Conservation (phyloP, 495 filamentous ascomycete genomes). For the Aspergillus avenaceus region DNA sequence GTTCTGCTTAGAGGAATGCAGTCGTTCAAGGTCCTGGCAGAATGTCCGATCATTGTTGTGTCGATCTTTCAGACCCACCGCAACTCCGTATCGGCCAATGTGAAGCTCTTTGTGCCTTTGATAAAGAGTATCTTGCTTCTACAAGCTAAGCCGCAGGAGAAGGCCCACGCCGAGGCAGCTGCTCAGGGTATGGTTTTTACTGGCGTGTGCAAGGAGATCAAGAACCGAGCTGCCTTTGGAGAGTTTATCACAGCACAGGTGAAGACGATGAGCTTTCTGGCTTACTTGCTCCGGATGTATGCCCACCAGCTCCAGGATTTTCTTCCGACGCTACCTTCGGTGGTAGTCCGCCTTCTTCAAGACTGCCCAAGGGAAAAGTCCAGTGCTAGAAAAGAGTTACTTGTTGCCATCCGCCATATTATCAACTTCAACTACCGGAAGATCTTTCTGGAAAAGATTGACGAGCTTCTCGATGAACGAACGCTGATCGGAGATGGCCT, state of each 20-base stretch:
- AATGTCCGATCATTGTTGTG: constrained; percentile 98
- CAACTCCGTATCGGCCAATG: constrained; percentile 70
- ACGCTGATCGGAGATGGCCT: constrained; percentile 93
- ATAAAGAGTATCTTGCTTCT: constrained; percentile 87
- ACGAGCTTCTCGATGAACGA: constrained; percentile 88
- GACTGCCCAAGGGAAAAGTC: constrained; percentile 95
- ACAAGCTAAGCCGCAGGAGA: constrained; percentile 90
- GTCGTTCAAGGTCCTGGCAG: constrained; percentile 96
- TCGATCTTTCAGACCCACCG: constrained; percentile 95
- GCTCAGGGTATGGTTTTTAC: constrained; percentile 77
- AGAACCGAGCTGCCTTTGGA: constrained; percentile 89
- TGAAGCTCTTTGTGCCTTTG: constrained; percentile 86
- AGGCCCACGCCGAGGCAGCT: constrained; percentile 80
- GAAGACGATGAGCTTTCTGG: constrained; percentile 98
- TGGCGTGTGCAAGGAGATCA: constrained; percentile 89
- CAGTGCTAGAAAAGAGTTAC: constrained; percentile 84
- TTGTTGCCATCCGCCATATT: constrained; percentile 96
- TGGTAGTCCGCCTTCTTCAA: constrained; percentile 86
- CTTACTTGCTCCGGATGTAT: constrained; percentile 87
- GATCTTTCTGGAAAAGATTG: constrained; percentile 92
- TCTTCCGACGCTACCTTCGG: constrained; percentile 77
- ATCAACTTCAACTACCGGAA: constrained; percentile 98
- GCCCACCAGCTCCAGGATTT: constrained; percentile 86
- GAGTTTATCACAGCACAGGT: constrained; percentile 98
- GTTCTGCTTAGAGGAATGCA: constrained; percentile 88